Base-by-base conservation (phyloP, 225 moss, liverwort and hornwort species). In the Polytrichum commune region DNA sequence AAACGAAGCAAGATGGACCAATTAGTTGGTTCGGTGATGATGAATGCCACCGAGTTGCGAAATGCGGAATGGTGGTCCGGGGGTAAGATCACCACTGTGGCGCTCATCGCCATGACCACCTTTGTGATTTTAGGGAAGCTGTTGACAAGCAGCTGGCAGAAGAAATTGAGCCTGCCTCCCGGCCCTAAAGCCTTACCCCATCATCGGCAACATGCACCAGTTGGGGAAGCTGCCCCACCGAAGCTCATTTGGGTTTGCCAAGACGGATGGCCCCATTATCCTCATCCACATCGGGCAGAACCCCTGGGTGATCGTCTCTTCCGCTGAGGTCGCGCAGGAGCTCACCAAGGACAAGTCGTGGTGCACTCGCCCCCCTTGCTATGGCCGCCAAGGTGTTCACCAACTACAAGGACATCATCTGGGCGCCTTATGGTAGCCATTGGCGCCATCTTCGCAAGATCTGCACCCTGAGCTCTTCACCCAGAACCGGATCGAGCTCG, bases 361-460 rank as follows among this genome's bases (percentile, higher is more conserved):
- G n/a, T 38, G 63, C 6, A 66, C 67, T n/a, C n/a, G 82, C 24
- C 77, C 74, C 7, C 3, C 22, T 4, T 35, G 26, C 23, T 1
- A 54, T 58, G 0, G 18, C 28, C 6, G 61, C 13, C 22, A 2
- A 27, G 5, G 27, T 56, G 8, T n/a, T 77, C 18, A 7, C 27
- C 5, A 27, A 64, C 18, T 61, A 20, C 63, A 35, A 63, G 32
- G 13, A 57, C 65, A 23, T 82, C 8, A 29, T 33, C 53, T 55
- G 53, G 53, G 33, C 71, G 16, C 76, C 72, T 8, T 8, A 62
- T 28, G 71, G 74, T 16, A 29, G 20, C 0, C 19, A 20, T 30
- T 82, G 82, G 77, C 77, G 74, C 16, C 35, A 62, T 38, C 8
- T 75, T 54, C 67, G 77, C 23, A 82, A 77, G 62, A 58, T 74